phyloP scores from a whole-genome alignment of 2,329 filamentous ascomycete species.

The Scleromitrula shiraiana region DNA sequence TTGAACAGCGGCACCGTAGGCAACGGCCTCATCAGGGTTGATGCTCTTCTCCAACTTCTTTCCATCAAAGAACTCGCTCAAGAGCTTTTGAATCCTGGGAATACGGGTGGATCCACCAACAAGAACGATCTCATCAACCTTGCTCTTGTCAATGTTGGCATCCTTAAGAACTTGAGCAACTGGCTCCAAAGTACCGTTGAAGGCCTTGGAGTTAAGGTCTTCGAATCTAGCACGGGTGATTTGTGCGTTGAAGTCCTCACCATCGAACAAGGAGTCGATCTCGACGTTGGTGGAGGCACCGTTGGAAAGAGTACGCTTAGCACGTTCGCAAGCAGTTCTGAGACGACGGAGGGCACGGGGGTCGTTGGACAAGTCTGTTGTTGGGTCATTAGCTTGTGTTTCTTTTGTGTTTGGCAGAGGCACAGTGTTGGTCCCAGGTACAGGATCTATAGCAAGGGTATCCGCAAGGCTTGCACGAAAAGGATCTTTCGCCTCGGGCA shows the following conservation, averaged over 20 bases:
- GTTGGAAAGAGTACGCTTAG: constrained; percentile 97
- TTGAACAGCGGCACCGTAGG: constrained; percentile 97
- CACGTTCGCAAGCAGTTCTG: constrained; percentile 96
- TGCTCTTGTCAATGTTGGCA: constrained; percentile 75
- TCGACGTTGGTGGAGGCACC: constrained; percentile 96
- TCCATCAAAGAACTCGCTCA: constrained; percentile 97
- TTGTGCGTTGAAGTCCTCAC: constrained; percentile 93
- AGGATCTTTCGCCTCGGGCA: too few species aligned
- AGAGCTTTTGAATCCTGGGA: constrained; percentile 96
- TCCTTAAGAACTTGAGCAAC: constrained; percentile 97
- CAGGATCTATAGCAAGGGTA: too few species aligned
- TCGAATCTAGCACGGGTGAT: constrained; percentile 99
- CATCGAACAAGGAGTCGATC: constrained; percentile 97
- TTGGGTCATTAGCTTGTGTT: background rate
- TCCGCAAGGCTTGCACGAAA: too few species aligned
- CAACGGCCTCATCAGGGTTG: constrained; percentile 98
- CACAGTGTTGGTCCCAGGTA: too few species aligned
- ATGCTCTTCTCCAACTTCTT: constrained; percentile 99
- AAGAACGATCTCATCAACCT: constrained; percentile 96
- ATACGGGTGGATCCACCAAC: constrained; percentile 99
- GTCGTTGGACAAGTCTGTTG: constrained; percentile 60
- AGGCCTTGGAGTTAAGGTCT: constrained; percentile 94
- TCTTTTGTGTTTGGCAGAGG: too few species aligned
- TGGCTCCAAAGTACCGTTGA: constrained; percentile 86
- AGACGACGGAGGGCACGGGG: constrained; percentile 91